phyloP scores from a whole-genome alignment of 2,329 filamentous ascomycete genomes.

The Exophiala dermatitidis region DNA sequence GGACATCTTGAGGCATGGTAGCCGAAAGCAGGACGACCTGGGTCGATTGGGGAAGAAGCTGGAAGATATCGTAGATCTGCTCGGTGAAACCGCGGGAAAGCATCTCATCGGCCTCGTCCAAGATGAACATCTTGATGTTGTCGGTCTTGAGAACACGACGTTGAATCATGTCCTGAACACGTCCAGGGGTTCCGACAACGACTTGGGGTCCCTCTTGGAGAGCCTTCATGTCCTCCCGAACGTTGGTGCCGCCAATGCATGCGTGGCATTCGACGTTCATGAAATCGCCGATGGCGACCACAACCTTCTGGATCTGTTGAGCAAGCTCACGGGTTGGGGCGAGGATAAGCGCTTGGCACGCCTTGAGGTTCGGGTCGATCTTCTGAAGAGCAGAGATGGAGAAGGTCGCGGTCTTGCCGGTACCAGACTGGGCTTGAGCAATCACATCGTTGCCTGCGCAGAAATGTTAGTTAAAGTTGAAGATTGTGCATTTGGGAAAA shows the following conservation, averaged over 20 bases:
- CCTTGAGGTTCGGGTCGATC: slow-evolving; percentile 90
- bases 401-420: slow-evolving; percentile 99
- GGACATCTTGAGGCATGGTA: slow-evolving; percentile 97
- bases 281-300: slow-evolving; percentile 97
- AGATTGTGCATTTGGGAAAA: slow-evolving; percentile 9
- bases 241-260: slow-evolving; percentile 96
- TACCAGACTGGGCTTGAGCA: slow-evolving; percentile 98
- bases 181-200: slow-evolving; percentile 94
- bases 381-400: slow-evolving; percentile 98
- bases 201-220: slow-evolving; percentile 94
- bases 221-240: slow-evolving; percentile 97
- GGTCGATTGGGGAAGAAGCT: slow-evolving; percentile 93
- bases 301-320: slow-evolving; percentile 99
- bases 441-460: slow-evolving; percentile 87
- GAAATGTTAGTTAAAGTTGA: slow-evolving; percentile 20
- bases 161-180: slow-evolving; percentile 99
- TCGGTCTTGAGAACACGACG: slow-evolving; percentile 95
- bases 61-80: slow-evolving; percentile 99
- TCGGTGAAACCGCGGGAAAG: slow-evolving; percentile 99
- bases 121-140: slow-evolving; percentile 99
- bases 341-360: slow-evolving; percentile 95
- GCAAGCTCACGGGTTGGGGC: slow-evolving; percentile 97
- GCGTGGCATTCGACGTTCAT: slow-evolving; percentile 99
- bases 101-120: slow-evolving; percentile 99
- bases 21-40: slow-evolving; percentile 97